A percentile compares a stretch with the other conserved stretches of the same genome.
Conservation (phyloP, 208 protist species). For the Leishmania aethiopica region DNA sequence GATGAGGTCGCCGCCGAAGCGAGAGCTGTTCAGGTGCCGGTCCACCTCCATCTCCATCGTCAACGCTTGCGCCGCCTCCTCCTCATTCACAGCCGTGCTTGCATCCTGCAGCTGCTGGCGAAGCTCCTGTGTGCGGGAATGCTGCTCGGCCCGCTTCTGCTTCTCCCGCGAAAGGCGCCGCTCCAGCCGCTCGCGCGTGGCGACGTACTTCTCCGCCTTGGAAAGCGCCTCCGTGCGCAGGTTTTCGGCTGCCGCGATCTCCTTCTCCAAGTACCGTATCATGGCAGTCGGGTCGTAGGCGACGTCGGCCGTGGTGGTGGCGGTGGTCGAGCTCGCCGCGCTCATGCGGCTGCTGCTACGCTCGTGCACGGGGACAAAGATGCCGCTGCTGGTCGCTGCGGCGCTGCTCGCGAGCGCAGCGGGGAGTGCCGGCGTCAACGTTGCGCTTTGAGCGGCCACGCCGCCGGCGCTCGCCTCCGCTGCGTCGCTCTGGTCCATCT, state of each 20-base stretch:
- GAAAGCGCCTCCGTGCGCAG: slow-evolving; percentile 58
- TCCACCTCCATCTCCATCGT: slow-evolving; percentile 36
- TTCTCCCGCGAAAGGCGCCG: slow-evolving; percentile 44
- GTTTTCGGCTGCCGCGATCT: slow-evolving; percentile 59
- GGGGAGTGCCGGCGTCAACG: no score
- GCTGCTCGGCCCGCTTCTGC: slow-evolving; percentile 28
- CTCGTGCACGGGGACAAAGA: slow-evolving; percentile 18
- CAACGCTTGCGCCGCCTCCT: slow-evolving; percentile 10
- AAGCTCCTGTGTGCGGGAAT: slow-evolving; percentile 35
- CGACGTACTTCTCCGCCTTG: slow-evolving; percentile 54
- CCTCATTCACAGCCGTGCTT: slow-evolving; percentile 38
- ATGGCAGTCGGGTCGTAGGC: slow-evolving; percentile 61
- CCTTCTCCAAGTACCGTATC: slow-evolving; percentile 64
- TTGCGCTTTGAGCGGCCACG: neutral
- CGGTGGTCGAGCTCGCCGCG: slow-evolving; percentile 26
- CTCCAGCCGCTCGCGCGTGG: slow-evolving; percentile 52
- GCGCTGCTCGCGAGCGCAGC: neutral
- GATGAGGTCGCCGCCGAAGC: slow-evolving; percentile 22
- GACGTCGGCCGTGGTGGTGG: slow-evolving; percentile 24
- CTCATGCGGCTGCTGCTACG: slow-evolving; percentile 46
- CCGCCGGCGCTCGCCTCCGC: neutral
- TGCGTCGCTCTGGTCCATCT: slow-evolving; percentile 27
- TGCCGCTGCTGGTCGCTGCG: neutral
- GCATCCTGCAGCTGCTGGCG: slow-evolving; percentile 53
- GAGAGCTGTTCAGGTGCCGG: slow-evolving; percentile 21